These are phyloP conservation scores for Aquilaria agallochum DNA, from an alignment of 441 rosid species.

Conservation along the genomic window DNA sequence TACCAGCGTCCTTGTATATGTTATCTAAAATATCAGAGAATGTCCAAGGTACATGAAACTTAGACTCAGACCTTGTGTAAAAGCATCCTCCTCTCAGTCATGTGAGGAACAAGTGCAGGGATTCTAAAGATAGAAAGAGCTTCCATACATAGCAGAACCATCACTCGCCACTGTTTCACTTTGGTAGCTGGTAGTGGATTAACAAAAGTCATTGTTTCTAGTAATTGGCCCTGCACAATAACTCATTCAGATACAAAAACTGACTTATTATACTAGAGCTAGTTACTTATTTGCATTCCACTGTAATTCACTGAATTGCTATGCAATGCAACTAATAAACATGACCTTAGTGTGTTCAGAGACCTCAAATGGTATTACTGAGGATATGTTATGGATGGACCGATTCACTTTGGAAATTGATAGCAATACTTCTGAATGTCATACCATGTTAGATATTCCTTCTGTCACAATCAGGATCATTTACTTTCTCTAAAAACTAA, in stretches of 20 bases:
- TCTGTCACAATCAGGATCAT: slow-evolving; percentile 3
- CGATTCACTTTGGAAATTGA: background rate
- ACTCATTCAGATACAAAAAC: slow-evolving; percentile 1
- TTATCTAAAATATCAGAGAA: too few relatives aligned
- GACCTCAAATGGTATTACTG: too few relatives aligned
- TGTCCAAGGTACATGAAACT: background rate
- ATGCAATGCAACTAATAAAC: too few relatives aligned
- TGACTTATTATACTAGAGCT: too few relatives aligned
- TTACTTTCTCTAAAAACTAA: background rate
- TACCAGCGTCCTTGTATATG: too few relatives aligned
- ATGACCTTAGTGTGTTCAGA: too few relatives aligned
- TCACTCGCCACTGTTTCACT: slow-evolving; percentile 74
- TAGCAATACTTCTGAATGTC: background rate
- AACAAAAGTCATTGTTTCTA: slow-evolving; percentile 83
- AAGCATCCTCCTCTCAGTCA: slow-evolving; percentile 47
- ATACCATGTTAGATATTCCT: background rate
- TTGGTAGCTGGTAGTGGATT: slow-evolving; percentile 73
- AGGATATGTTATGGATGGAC: background rate
- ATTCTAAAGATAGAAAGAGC: slow-evolving; percentile 71
- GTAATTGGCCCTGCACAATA: slow-evolving; percentile 53
- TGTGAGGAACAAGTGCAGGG: slow-evolving; percentile 51
- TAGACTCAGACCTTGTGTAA: slow-evolving; percentile 43
- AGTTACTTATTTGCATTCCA: too few relatives aligned
- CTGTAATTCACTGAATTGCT: too few relatives aligned
- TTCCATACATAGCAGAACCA: slow-evolving; percentile 69